Base-by-base conservation (phyloP, 306 rosid genomes). In the Canavalia gladiata region DNA sequence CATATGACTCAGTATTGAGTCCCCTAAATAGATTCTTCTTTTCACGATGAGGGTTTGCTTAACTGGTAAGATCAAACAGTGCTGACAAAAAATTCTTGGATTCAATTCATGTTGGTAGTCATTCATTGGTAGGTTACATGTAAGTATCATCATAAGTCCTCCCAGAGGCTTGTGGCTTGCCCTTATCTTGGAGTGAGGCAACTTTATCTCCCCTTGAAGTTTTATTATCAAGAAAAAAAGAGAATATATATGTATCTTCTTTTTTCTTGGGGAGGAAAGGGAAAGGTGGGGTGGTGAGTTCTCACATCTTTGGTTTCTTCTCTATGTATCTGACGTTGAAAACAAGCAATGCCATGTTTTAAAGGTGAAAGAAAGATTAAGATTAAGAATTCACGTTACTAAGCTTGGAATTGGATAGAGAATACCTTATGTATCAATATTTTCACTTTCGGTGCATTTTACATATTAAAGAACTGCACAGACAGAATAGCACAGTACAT, bases 11-110 rank as follows among this genome's bases (percentile, higher is more conserved):
- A 79, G 51, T 39, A 37, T 10, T 9, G 71, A 62, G 58, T 45
- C 39, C 11, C 47, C 57, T 70, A 57, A 58, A 70, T 43, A 64
- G 43, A 66, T 41, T 50, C 33, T 66, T 51, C 63, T 34, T 76
- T 76, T 51, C 11, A 8, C 2, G 7, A 75, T 2, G 64, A 18
- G 39, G 64, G 28, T 29, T 37, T n/a, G 9, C 73, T 50, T 52
- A 41, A 41, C 35, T 50, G 33, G 31, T 29, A 51, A 33, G 50
- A 56, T 68, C 25, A 2, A 63, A 62, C 60, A 47, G 28, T 0
- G 1, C 3, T 31, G 28, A 60, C 49, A 29, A 43, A 30, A 62
- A 41, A 13, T 8, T 33, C 47, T 42, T 39, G 57, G 42, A 43
- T 66, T 78, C 25, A 4, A 54, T 66, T 28, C n/a, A 1, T 65